Evolutionary conservation across 108 stramenopile species (phyloP), one percentile per base, ranked within the genome.

Genomic region (Stephanodiscus minutulus): DNA sequence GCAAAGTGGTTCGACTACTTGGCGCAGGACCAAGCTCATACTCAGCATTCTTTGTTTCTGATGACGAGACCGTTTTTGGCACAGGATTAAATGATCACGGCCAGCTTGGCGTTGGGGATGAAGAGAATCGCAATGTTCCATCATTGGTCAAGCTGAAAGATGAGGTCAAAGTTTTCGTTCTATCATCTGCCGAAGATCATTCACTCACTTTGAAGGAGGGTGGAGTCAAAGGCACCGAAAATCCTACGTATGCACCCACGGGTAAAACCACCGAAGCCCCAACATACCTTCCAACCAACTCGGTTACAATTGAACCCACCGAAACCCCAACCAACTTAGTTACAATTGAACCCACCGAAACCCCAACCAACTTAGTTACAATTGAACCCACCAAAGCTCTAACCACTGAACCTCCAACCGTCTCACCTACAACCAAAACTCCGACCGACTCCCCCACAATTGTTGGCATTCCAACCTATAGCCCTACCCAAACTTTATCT

Each of bases 81-180:
- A 69, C 72, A 21, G 79, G 79, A 20, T 52, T 57, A 12, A 80
- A 80, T 35, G 22, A 41, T 36, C 52, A 60, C 36, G 79, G 79
- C n/a, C 72, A 80, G 47, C 72, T 80, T 54, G 79, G 79, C 44
- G 64, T 73, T 17, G 79, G 79, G 0, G 79, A 80, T 37, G 20
- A 35, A 39, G 28, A 56, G 7, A 36, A 80, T 33, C 49, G 68
- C 47, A 73, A 69, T 49, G 39, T 63, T 35, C 79, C 79, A 20
- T 46, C 67, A 50, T 36, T 43, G 56, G 72, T 80, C 8, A 20
- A 48, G 48, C 72, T 80, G 48, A 28, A 49, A 11, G 66, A 58
- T n/a, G 39, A 68, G 52, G 68, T 69, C 1, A 24, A 69, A 11
- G 33, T 62, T 12, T 29, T 33, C 18, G 72, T 55, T 8, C 10